Conservation (phyloP, 495 filamentous ascomycete genomes). For the Xylaria sp. region DNA sequence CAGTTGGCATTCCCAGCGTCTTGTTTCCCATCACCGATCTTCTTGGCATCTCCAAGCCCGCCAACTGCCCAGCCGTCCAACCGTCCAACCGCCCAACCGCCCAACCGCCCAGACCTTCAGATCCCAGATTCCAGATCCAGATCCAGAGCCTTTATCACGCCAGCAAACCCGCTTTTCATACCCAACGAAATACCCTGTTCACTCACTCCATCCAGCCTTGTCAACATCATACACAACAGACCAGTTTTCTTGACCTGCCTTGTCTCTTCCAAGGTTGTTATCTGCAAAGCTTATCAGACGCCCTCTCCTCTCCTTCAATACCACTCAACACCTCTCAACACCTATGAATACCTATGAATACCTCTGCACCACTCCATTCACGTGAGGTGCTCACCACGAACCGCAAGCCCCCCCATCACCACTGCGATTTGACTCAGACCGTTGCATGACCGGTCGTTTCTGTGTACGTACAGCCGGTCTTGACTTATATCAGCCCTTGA, state of each 20-base stretch:
- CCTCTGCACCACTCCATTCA: background rate
- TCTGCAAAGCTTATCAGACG: background rate
- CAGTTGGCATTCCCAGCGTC: background rate
- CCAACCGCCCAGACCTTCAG: background rate
- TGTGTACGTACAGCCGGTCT: constrained; percentile 16
- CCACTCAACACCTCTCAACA: no score
- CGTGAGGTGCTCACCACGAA: background rate
- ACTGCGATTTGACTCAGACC: constrained; percentile 1
- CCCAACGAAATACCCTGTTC: background rate
- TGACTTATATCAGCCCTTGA: constrained; percentile 28
- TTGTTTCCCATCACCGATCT: background rate
- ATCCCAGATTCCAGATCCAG: no score
- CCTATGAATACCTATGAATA: no score
- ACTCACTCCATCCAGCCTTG: background rate
- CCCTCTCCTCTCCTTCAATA: background rate
- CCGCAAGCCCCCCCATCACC: background rate
- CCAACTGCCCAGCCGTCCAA: background rate
- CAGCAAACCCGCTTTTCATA: background rate
- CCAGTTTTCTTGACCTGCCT: background rate
- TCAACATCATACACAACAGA: background rate
- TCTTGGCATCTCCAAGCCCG: background rate
- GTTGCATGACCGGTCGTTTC: constrained; percentile 20
- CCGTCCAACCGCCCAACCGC: background rate
- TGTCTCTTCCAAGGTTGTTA: constrained; percentile 6
- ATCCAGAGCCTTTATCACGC: background rate